Evolutionary conservation across 228 moss, liverwort and hornwort species (phyloP).

Genomic region (Sphagnum magellanicum): DNA sequence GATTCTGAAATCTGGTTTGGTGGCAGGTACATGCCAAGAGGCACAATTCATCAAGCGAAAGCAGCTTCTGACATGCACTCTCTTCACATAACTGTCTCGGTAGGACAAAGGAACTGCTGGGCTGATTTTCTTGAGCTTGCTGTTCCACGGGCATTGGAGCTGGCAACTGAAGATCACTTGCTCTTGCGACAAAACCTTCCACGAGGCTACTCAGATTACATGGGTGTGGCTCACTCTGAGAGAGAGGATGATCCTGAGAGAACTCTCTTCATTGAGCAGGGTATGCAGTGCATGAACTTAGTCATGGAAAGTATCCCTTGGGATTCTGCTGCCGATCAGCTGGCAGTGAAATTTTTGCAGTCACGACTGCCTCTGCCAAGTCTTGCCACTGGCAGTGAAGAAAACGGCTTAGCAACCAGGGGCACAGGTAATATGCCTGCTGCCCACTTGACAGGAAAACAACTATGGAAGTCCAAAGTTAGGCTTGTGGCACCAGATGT

Average conservation of each 20-base stretch:
- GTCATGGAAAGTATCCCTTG: conserved; percentile 78
- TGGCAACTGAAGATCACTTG: conserved; percentile 77
- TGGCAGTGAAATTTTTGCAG: conserved; percentile 74
- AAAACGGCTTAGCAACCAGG: conserved; percentile 1
- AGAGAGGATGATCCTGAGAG: conserved; percentile 52
- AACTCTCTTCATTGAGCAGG: conserved; percentile 64
- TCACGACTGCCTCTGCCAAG: conserved; percentile 60
- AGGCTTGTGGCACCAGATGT: conserved; percentile 73
- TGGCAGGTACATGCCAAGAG: conserved; percentile 94
- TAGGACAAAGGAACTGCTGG: conserved; percentile 92
- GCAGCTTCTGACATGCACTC: conserved; percentile 58
- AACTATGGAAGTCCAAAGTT: conserved; percentile 47
- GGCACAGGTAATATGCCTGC: conserved; percentile 1
- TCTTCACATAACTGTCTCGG: conserved; percentile 87
- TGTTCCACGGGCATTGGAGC: conserved; percentile 75
- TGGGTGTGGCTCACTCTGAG: conserved; percentile 88
- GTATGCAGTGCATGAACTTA: conserved; percentile 78
- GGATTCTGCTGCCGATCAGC: conserved; percentile 90
- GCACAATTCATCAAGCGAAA: conserved; percentile 93
- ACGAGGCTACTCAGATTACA: conserved; percentile 61
- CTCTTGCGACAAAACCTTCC: conserved; percentile 75
- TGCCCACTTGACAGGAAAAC: conserved; percentile 1
- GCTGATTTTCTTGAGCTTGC: conserved; percentile 85
- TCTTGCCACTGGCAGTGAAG: not conserved
- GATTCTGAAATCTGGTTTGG: not conserved